These are phyloP conservation scores for Stachybotrys chartarum DNA, from an alignment of 2,329 filamentous ascomycete species.

Conservation along the genomic window DNA sequence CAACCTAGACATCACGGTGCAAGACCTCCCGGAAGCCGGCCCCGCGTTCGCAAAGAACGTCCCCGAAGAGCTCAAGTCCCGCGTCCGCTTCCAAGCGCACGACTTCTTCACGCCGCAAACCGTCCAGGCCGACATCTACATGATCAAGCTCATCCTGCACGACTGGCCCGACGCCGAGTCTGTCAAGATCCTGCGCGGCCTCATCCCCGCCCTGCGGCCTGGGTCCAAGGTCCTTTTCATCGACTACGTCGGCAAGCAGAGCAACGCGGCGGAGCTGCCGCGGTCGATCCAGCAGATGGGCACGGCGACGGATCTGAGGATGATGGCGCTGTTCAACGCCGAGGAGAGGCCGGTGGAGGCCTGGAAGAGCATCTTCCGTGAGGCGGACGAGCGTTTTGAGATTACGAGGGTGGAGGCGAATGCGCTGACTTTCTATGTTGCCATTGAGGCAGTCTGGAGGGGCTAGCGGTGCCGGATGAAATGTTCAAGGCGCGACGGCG, in stretches of 20 bases:
- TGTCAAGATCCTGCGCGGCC: constrained; percentile 29
- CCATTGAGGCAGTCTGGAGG: background rate
- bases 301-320: constrained; percentile 37
- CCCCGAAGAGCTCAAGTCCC: constrained; percentile 21
- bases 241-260: constrained; percentile 29
- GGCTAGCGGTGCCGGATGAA: background rate
- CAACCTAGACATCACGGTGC: constrained; percentile 32
- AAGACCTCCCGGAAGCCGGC: constrained; percentile 33
- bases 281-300: constrained; percentile 29
- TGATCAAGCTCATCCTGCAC: constrained; percentile 48
- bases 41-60: constrained; percentile 26
- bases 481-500: too few relatives aligned
- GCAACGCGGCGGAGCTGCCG: constrained; percentile 18
- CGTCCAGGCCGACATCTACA: constrained; percentile 38
- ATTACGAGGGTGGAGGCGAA: background rate
- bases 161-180: constrained; percentile 44
- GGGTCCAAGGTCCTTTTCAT: constrained; percentile 31
- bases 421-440: background rate
- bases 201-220: constrained; percentile 36
- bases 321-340: constrained; percentile 43
- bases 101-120: constrained; percentile 31
- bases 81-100: constrained; percentile 28
- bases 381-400: constrained; percentile 28
- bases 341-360: constrained; percentile 37
- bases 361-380: constrained; percentile 36